Evolutionary conservation across 768 basidiomycete genomes (phyloP).

Genomic region (Tephrocybe sp.): DNA sequence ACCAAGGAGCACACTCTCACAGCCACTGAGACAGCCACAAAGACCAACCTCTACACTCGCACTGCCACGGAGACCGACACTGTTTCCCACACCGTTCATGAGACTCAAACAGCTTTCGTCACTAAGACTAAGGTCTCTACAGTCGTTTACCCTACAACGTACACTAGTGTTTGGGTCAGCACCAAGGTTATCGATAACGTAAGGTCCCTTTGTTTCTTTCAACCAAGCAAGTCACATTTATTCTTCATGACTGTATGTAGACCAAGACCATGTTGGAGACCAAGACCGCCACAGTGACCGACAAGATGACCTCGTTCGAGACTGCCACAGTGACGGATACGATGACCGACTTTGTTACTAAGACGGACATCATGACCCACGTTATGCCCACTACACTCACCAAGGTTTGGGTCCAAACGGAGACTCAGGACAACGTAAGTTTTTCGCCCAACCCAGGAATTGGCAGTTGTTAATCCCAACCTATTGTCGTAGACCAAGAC

Average conservation of each 20-base stretch:
- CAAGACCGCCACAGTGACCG: constrained; percentile 46
- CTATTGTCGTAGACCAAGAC: constrained; percentile 48
- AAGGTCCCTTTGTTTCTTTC: constrained; percentile 13
- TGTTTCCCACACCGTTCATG: constrained; percentile 43
- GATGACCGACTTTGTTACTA: constrained; percentile 50
- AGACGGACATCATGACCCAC: constrained; percentile 49
- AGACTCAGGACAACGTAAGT: constrained; percentile 52
- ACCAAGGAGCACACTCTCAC: constrained; percentile 58
- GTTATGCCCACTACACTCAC: constrained; percentile 58
- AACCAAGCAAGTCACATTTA: not conserved
- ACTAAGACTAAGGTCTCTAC: constrained; percentile 54
- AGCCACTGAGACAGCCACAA: constrained; percentile 59
- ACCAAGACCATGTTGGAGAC: constrained; percentile 57
- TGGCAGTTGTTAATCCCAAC: constrained; percentile 5
- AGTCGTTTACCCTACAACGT: constrained; percentile 56
- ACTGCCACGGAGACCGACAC: constrained; percentile 47
- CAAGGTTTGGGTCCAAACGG: constrained; percentile 52
- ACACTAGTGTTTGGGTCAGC: constrained; percentile 46
- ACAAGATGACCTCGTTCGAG: constrained; percentile 50
- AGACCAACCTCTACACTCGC: constrained; percentile 51
- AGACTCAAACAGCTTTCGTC: constrained; percentile 56
- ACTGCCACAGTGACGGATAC: constrained; percentile 57
- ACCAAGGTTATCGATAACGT: constrained; percentile 62
- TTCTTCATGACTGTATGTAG: constrained; percentile 21
- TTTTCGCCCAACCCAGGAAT: not conserved